A percentile compares a stretch with the other conserved stretches of the same genome.
phyloP scores from a whole-genome alignment of 371 early-diverging fungal species.

The Mortierella sp. region DNA sequence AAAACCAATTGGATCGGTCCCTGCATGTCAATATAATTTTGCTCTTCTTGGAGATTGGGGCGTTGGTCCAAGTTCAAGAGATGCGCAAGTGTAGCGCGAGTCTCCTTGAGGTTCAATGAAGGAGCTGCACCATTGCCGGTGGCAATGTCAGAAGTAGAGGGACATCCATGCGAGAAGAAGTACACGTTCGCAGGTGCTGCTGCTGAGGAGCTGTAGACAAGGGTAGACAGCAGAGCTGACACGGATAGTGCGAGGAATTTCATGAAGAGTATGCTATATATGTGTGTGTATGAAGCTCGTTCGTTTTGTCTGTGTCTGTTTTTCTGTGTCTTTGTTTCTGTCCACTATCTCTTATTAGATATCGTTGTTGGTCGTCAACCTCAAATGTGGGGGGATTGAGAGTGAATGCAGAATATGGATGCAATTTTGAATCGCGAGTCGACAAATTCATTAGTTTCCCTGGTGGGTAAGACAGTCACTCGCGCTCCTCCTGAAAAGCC shows the following conservation, averaged over 20 bases:
- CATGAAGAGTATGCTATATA: slow-evolving; percentile 18
- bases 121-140: slow-evolving; percentile 8
- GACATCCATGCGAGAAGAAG: slow-evolving; percentile 47
- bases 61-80: slow-evolving; percentile 35
- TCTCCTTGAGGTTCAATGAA: slow-evolving; percentile 36
- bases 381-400: not conserved
- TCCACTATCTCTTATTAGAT: not conserved
- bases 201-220: slow-evolving; percentile 26
- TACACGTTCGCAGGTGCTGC: slow-evolving; percentile 42
- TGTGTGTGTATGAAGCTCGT: not conserved
- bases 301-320: slow-evolving; percentile 2
- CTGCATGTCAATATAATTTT: slow-evolving; percentile 22
- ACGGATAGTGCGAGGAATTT: slow-evolving; percentile 41
- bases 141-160: slow-evolving; percentile 19
- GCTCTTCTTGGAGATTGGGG: slow-evolving; percentile 6
- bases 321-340: not conserved
- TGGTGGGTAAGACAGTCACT: not conserved
- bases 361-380: not conserved
- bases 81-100: slow-evolving; percentile 48
- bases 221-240: slow-evolving; percentile 38
- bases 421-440: slow-evolving; percentile 10
- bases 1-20: slow-evolving; percentile 52
- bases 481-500: too few species aligned
- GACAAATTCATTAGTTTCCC: not conserved
- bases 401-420: slow-evolving; percentile 5